Conservation (phyloP, 495 filamentous ascomycete species). For the Penicillium tannophilum region DNA sequence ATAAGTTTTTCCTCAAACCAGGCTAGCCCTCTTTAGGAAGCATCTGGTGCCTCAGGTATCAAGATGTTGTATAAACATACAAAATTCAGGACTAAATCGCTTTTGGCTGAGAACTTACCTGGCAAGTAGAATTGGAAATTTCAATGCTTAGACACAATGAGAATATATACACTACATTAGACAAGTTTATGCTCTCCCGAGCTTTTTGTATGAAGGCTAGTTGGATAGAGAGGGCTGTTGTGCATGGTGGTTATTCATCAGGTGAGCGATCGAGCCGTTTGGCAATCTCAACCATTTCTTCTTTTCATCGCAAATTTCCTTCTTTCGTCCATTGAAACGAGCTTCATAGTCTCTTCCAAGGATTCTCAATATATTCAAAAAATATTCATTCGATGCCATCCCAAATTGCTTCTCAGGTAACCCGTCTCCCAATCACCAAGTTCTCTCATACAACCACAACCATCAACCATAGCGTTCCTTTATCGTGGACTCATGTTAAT, state of each 20-base stretch:
- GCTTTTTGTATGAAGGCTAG: too few species aligned
- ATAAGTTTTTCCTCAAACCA: not conserved
- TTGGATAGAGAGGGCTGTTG: not conserved
- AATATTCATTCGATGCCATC: not conserved
- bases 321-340: not conserved
- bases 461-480: conserved; percentile 32
- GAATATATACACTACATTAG: too few species aligned
- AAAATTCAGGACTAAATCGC: not conserved
- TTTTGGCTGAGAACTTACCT: not conserved
- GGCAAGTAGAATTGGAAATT: not conserved
- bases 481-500: conserved; percentile 44
- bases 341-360: not conserved
- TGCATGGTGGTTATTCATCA: not conserved
- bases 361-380: not conserved
- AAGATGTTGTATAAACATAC: not conserved
- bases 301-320: not conserved
- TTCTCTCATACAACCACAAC: conserved; percentile 46
- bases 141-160: too few species aligned
- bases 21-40: conserved; percentile 3
- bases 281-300: not conserved
- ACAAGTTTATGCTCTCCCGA: too few species aligned
- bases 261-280: not conserved
- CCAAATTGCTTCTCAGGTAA: not conserved
- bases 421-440: conserved; percentile 32
- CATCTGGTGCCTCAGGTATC: conserved; percentile 5